These are phyloP conservation scores for Ogataea saltuana DNA, from an alignment of 805 yeast genomes.

Conservation along the genomic window DNA sequence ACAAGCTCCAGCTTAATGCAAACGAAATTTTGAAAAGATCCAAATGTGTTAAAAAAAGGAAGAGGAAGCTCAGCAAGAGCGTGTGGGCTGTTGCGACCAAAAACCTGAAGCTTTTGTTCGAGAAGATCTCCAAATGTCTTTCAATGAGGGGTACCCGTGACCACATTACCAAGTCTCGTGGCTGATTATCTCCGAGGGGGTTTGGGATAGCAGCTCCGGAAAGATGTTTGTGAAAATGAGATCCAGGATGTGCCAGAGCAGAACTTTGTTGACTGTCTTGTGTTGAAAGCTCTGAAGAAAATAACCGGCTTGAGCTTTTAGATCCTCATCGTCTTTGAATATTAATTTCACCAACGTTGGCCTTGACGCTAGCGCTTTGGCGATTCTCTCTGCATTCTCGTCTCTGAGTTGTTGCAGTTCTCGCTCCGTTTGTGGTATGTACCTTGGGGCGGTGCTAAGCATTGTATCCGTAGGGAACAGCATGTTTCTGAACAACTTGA, in stretches of 20 bases:
- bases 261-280: conserved; percentile 43
- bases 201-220: conserved; percentile 35
- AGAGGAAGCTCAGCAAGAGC: not conserved
- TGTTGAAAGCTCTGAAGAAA: conserved; percentile 39
- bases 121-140: not conserved
- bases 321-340: conserved; percentile 8
- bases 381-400: conserved; percentile 14
- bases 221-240: conserved; percentile 40
- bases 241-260: conserved; percentile 45
- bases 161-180: not conserved
- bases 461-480: conserved; percentile 33
- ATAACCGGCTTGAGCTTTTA: conserved; percentile 17
- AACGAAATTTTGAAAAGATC: not conserved
- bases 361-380: conserved; percentile 6
- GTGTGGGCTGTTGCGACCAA: not conserved
- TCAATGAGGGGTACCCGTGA: not conserved
- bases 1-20: not conserved
- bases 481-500: conserved; percentile 26
- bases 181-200: conserved; percentile 15
- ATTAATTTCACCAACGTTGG: conserved; percentile 9
- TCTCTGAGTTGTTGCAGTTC: conserved; percentile 25
- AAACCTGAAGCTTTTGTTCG: not conserved
- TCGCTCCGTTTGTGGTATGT: conserved; percentile 30
- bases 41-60: not conserved
- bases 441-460: conserved; percentile 33